Evolutionary conservation across 163 green algal genomes (phyloP).

Genomic region (Volvox carteri): DNA sequence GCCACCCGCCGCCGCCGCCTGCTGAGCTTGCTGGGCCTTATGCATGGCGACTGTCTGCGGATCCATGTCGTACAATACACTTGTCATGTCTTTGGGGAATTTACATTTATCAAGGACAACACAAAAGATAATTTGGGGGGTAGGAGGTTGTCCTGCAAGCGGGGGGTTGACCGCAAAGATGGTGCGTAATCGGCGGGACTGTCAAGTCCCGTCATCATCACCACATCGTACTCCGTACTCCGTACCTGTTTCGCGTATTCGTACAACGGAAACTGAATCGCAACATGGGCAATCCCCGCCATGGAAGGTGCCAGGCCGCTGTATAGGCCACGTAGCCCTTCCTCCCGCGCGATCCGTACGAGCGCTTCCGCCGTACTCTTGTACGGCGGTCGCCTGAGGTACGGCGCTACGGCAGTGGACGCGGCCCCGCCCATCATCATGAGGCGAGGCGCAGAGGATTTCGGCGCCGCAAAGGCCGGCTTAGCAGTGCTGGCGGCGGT

Average conservation of each 20-base stretch:
- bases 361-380: constrained; percentile 90
- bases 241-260: constrained; percentile 87
- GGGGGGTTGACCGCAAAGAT: too few relatives aligned
- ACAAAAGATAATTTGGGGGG: too few relatives aligned
- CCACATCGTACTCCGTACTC: too few relatives aligned
- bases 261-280: constrained; percentile 97
- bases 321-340: constrained; percentile 94
- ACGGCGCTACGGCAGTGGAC: constrained; percentile 5
- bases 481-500: background rate
- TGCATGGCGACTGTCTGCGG: constrained; percentile 18
- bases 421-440: background rate
- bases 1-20: background rate
- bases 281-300: constrained; percentile 94
- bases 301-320: constrained; percentile 92
- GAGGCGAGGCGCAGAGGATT: background rate
- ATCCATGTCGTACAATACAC: too few relatives aligned
- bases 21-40: constrained; percentile 12
- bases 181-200: too few relatives aligned
- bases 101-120: too few relatives aligned
- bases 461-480: background rate
- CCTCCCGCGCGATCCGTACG: constrained; percentile 86
- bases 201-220: too few relatives aligned
- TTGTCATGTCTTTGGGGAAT: too few relatives aligned
- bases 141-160: too few relatives aligned
- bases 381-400: constrained; percentile 72